phyloP scores from a whole-genome alignment of 2,329 filamentous ascomycete genomes.

The Beauveria rudraprayagi region DNA sequence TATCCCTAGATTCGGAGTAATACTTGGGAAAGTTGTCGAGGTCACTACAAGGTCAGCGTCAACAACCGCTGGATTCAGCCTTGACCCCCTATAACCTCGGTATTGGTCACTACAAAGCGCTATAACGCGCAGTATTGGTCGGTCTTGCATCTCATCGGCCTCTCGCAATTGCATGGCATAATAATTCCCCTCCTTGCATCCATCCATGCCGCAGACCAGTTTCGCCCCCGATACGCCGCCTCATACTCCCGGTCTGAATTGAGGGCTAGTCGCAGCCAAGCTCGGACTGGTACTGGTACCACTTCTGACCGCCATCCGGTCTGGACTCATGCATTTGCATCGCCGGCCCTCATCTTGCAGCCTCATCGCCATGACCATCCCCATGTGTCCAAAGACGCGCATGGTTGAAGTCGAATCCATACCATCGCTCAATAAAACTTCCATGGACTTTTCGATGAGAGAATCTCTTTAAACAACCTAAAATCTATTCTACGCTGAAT shows the following conservation, averaged over 20 bases:
- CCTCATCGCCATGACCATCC: neutral
- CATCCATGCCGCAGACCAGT: constrained; percentile 1
- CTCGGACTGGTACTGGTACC: neutral
- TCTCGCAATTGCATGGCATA: neutral
- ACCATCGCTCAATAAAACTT: neutral
- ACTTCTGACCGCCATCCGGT: neutral
- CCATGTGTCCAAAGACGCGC: neutral
- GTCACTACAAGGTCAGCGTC: too few species aligned
- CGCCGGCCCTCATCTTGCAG: neutral
- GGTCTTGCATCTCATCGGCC: neutral
- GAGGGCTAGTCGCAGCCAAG: neutral
- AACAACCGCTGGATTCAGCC: too few species aligned
- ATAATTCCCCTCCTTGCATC: neutral
- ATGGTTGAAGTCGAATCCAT: too few species aligned
- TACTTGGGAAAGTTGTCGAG: too few species aligned
- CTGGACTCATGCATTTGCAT: neutral
- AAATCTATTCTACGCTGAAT: neutral
- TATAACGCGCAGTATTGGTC: neutral
- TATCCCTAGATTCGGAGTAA: too few species aligned
- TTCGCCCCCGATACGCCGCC: neutral
- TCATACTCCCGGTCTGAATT: neutral
- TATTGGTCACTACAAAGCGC: neutral
- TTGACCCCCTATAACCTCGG: neutral
- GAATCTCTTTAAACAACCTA: neutral
- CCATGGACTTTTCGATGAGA: neutral